These are phyloP conservation scores for Candida tetrigidarum DNA, from an alignment of 1,139 yeast species.

Conservation along the genomic window DNA sequence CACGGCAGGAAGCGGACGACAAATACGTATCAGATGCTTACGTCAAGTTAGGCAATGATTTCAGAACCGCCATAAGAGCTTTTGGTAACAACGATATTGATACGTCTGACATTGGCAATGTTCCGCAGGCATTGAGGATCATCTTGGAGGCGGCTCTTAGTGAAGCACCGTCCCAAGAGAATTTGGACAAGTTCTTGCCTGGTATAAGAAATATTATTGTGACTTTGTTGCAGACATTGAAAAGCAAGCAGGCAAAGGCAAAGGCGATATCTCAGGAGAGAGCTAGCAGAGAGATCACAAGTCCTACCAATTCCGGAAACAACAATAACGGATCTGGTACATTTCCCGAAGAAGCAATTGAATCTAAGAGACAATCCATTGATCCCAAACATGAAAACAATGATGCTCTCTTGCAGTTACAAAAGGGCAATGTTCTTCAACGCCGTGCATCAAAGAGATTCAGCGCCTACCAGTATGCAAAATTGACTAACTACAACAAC, in stretches of 20 bases:
- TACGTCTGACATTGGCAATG: conserved; percentile 46
- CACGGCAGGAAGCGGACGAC: conserved; percentile 76
- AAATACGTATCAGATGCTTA: conserved; percentile 89
- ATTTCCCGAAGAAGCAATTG: neutral
- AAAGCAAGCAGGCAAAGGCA: conserved; percentile 70
- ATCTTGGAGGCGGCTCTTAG: conserved; percentile 88
- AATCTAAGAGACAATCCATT: neutral
- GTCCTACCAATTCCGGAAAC: neutral
- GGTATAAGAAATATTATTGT: conserved; percentile 87
- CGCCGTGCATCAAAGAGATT: conserved; percentile 91
- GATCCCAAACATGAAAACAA: conserved; percentile 12
- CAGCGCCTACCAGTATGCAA: conserved; percentile 92
- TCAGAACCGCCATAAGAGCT: conserved; percentile 77
- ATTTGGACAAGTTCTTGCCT: conserved; percentile 81
- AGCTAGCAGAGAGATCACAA: conserved; percentile 6
- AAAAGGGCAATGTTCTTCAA: conserved; percentile 79
- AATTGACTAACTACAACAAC: conserved; percentile 59
- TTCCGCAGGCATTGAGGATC: conserved; percentile 53
- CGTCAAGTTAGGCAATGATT: conserved; percentile 92
- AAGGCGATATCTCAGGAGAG: conserved; percentile 37
- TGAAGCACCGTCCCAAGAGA: conserved; percentile 84
- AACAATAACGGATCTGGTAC: neutral
- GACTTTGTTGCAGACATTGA: conserved; percentile 75
- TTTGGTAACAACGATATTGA: conserved; percentile 45
- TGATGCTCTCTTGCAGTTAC: conserved; percentile 76